Conservation (phyloP, 805 yeast species). For the Metschnikowia matae region DNA sequence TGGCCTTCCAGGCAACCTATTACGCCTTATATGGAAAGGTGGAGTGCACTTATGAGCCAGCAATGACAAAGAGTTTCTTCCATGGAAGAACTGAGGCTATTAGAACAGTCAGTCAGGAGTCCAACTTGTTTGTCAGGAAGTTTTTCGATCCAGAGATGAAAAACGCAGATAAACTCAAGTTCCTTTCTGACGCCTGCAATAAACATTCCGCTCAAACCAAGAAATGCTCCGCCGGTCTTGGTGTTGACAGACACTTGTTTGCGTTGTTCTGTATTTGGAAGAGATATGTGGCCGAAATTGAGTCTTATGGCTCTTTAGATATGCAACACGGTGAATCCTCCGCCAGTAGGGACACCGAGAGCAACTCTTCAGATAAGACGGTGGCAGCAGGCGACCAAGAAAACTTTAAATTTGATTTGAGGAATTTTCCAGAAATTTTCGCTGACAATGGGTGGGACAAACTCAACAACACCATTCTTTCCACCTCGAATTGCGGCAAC, state of each 20-base stretch:
- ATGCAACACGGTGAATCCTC: slow-evolving; percentile 12
- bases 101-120: slow-evolving; percentile 76
- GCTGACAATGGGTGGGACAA: slow-evolving; percentile 87
- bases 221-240: slow-evolving; percentile 69
- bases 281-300: slow-evolving; percentile 42
- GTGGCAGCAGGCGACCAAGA: slow-evolving; percentile 22
- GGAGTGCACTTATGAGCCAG: slow-evolving; percentile 93
- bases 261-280: slow-evolving; percentile 89
- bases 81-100: slow-evolving; percentile 95
- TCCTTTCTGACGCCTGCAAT: slow-evolving; percentile 64
- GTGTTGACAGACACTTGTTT: slow-evolving; percentile 89
- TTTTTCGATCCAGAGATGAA: slow-evolving; percentile 67
- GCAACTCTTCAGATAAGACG: slow-evolving; percentile 28
- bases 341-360: slow-evolving; percentile 9
- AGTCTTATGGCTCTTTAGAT: slow-evolving; percentile 1
- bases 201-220: slow-evolving; percentile 66
- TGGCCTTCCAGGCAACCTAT: slow-evolving; percentile 90
- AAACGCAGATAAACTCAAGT: slow-evolving; percentile 54
- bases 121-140: slow-evolving; percentile 77
- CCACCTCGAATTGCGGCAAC: slow-evolving; percentile 56
- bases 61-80: slow-evolving; percentile 83
- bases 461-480: slow-evolving; percentile 69
- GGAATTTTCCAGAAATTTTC: slow-evolving; percentile 64
- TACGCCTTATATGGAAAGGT: slow-evolving; percentile 89
- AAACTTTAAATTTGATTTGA: slow-evolving; percentile 17